Base-by-base conservation (phyloP, 2,329 filamentous ascomycete genomes). In the Botrytis paeoniae region DNA sequence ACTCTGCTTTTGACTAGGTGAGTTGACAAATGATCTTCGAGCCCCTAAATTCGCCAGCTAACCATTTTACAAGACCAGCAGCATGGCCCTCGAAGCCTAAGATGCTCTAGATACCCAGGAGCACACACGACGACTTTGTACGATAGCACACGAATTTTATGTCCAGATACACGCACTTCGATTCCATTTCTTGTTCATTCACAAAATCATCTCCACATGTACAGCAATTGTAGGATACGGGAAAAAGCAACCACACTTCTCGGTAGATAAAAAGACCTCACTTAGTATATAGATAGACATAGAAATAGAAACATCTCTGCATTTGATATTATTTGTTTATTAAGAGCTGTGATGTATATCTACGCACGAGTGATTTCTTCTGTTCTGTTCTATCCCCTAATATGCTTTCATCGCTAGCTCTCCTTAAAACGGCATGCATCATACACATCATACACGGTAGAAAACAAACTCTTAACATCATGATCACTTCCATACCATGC, bases 1-100 rank as follows among this genome's bases (percentile, higher is more conserved):
- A 75, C 73, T 68, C 71, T 81, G 48, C 75, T 82, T 68, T 76
- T 82, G 48, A 81, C 79, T 16, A 80, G 84, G 84, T 80, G 77
- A 77, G 72, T 57, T 12, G 20, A 35, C 45, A 14, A 2, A 70
- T 32, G 54, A 45, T 59, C 59, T 59, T 29, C 16, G n/a, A 29
- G n/a, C 6, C 35, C 16, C 8, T 20, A 4, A 20, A 22, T 29
- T 18, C 22, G 1, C 18, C 9, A 43, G 41, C 77, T 77, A 61
- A 79, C 70, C 25, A 37, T 54, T 25, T 25, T 14, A 25, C 45
- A 51, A 80, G 79, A 76, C 80, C 80, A 43, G 77, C 76, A 35
- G 76, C 76, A 9, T 81, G 80, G 80, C 78, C 79, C 25, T 69
- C 71, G 18, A 75, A 73, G 57, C 73, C 73, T 54, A 69, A 69